A percentile compares a stretch with the other conserved stretches of the same genome.
Evolutionary conservation across 2,329 filamentous ascomycete species (phyloP).

Genomic region (Byssochlamys sp.): DNA sequence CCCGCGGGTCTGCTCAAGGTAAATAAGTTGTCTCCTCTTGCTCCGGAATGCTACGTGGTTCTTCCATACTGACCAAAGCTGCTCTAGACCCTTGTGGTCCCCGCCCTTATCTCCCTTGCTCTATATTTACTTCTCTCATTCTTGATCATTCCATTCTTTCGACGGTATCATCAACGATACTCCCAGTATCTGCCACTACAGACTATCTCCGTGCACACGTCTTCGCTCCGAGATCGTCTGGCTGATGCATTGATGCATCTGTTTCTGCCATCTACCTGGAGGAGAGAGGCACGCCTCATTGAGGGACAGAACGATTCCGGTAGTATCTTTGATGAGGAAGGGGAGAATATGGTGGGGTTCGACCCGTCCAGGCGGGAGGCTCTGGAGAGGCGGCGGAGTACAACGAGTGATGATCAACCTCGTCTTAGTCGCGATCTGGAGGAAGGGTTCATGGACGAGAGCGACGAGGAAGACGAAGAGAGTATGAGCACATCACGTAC

Average conservation of each 20-base stretch:
- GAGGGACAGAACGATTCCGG: conserved; percentile 44
- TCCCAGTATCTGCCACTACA: conserved; percentile 64
- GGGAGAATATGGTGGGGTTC: conserved; percentile 44
- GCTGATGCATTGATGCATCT: conserved; percentile 34
- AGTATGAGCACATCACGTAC: background rate
- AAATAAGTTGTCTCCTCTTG: background rate
- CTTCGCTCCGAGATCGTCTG: conserved; percentile 42
- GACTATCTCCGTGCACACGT: conserved; percentile 42
- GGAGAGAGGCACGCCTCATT: conserved; percentile 30
- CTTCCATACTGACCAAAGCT: conserved; percentile 2
- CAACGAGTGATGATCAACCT: conserved; percentile 31
- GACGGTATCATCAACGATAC: conserved; percentile 60
- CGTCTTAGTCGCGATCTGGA: conserved; percentile 72
- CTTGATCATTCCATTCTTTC: conserved; percentile 58
- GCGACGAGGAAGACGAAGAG: conserved; percentile 48
- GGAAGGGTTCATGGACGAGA: conserved; percentile 64
- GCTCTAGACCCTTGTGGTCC: conserved; percentile 57
- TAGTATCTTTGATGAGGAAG: conserved; percentile 59
- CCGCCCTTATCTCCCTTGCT: conserved; percentile 59
- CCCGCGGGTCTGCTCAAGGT: background rate
- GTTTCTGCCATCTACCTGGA: conserved; percentile 37
- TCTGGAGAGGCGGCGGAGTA: conserved; percentile 35
- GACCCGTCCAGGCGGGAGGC: conserved; percentile 38
- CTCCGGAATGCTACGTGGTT: conserved; percentile 12
- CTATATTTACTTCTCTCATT: conserved; percentile 60